Evolutionary conservation across 169 alveolate species (phyloP), one percentile per base, ranked within the genome.

Genomic region (Eimeria sp.): DNA sequence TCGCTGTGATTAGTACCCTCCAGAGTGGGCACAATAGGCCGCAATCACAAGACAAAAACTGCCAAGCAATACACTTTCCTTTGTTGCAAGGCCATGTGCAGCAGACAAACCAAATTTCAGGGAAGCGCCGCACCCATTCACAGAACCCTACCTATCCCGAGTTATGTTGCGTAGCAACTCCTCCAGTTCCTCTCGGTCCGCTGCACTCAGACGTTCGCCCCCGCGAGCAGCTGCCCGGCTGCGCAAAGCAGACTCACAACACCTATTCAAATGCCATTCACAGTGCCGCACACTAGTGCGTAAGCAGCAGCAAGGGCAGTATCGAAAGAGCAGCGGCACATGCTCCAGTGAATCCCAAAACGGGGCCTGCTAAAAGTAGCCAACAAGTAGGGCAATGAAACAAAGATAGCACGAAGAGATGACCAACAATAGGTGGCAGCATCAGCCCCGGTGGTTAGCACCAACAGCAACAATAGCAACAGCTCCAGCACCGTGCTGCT

Each of bases 111-210:
- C 80, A 16, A 30, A 65, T 30, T 4, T 45, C 43, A 20, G 5
- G n/a, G 13, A n/a, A 30, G 6, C 72, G 43, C 54, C 2, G 5
- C 4, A n/a, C 78, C 20, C 34, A 0, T 13, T 61, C 54, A 30
- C 34, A 20, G 10, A 30, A 6, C 73, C 82, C 11, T 61, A 84
- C 96, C 95, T 95, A 43, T 95, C 92, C 70, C 86, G 49, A n/a
- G 96, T 95, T 61, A 95, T 57, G 94, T 95, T 82, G 47, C 96
- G 94, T 70, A 95, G 61, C 45, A 78, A 4, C 72, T 90, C 92
- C 57, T 95, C 97, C 34, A 95, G 95, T 63, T 54, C 89, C 88
- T 90, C 94, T 13, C 97, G 94, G 70, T 91, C 96, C 16, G 72
- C 95, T 43, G 65, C 90, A 51, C 82, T 49, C 72, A 95, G 86